Percentiles rank a stretch among this genome's conserved stretches.
Conservation (phyloP, 2,329 filamentous ascomycete genomes). For the Sordariomycetes sp. region DNA sequence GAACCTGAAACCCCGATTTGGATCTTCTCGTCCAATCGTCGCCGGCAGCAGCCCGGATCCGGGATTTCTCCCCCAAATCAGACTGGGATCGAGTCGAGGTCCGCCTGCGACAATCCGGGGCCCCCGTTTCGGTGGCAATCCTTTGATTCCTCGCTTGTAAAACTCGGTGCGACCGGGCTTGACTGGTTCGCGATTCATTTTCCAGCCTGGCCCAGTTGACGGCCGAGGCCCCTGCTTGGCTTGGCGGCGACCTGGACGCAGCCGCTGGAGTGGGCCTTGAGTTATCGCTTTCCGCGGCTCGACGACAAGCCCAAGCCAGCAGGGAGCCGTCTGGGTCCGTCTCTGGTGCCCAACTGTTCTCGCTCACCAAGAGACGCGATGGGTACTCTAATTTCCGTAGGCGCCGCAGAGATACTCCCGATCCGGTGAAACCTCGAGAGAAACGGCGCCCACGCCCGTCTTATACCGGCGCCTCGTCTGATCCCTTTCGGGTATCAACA, state of each 20-base stretch:
- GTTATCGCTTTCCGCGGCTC: neutral
- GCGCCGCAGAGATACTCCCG: neutral
- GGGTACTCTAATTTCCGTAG: neutral
- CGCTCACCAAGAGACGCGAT: neutral
- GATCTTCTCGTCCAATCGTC: neutral
- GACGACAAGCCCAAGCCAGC: neutral
- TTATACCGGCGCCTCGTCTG: neutral
- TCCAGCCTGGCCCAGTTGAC: neutral
- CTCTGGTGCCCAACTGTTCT: neutral
- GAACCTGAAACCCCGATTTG: conserved; percentile 3
- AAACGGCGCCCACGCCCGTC: neutral
- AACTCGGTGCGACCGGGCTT: neutral
- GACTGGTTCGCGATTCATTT: neutral
- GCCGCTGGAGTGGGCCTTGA: neutral
- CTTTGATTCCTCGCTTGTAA: neutral
- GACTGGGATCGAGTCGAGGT: neutral
- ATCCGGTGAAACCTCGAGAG: neutral
- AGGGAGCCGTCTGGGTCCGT: neutral
- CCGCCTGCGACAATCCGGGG: neutral
- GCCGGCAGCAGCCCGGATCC: neutral
- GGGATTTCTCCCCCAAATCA: neutral
- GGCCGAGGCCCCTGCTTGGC: neutral
- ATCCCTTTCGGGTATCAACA: neutral
- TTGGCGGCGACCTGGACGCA: neutral
- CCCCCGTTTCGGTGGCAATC: neutral